Conservation (phyloP, 495 filamentous ascomycete genomes). For the Hypoxylon cercidicola region DNA sequence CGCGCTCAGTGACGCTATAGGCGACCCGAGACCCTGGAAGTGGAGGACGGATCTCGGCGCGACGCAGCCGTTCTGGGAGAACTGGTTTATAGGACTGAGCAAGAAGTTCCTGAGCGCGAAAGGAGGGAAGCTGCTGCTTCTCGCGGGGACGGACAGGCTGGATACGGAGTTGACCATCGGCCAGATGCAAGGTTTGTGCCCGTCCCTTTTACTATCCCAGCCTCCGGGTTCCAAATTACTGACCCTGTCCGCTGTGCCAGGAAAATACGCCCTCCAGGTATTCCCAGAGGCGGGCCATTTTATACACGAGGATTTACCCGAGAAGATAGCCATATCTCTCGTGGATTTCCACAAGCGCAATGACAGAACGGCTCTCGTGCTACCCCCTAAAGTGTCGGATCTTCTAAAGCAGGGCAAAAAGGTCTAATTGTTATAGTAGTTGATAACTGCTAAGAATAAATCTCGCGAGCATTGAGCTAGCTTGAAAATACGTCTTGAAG, state of each 20-base stretch:
- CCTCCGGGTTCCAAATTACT: no score
- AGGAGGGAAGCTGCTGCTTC: slow-evolving; percentile 88
- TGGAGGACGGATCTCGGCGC: slow-evolving; percentile 88
- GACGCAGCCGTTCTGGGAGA: slow-evolving; percentile 93
- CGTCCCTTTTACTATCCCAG: slow-evolving; percentile 4
- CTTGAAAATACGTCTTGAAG: background rate
- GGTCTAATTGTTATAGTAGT: slow-evolving; percentile 46
- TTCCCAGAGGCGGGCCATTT: slow-evolving; percentile 97
- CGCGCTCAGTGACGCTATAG: slow-evolving; percentile 49
- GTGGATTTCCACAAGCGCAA: slow-evolving; percentile 93
- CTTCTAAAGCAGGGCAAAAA: slow-evolving; percentile 63
- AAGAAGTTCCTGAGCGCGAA: slow-evolving; percentile 84
- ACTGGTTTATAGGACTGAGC: slow-evolving; percentile 90
- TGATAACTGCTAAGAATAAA: background rate
- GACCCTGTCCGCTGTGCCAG: slow-evolving; percentile 52
- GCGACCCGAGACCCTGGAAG: slow-evolving; percentile 67
- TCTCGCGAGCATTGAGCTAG: background rate
- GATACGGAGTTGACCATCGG: slow-evolving; percentile 97
- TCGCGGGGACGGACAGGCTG: slow-evolving; percentile 93
- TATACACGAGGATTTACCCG: slow-evolving; percentile 92
- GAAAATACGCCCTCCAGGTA: slow-evolving; percentile 95
- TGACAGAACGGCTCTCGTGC: slow-evolving; percentile 81
- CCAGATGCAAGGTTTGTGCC: slow-evolving; percentile 86
- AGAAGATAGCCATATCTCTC: slow-evolving; percentile 82
- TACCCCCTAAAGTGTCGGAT: slow-evolving; percentile 88